Evolutionary conservation across 768 basidiomycete genomes (phyloP).

Genomic region (Epithele typhae): DNA sequence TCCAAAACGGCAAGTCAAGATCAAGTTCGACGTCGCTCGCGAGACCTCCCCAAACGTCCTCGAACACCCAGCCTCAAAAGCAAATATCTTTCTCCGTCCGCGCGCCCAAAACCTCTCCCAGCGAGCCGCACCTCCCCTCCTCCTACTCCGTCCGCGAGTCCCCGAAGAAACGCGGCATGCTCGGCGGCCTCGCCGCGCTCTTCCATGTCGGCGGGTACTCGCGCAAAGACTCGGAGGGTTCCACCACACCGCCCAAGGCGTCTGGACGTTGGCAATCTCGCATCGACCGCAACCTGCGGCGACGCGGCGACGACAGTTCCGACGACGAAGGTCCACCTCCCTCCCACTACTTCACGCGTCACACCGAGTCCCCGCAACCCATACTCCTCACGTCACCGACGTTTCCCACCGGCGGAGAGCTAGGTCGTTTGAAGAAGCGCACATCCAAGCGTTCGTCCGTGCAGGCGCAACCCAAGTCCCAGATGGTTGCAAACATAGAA

Average conservation of each 20-base stretch:
- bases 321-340: slow-evolving; percentile 23
- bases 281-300: slow-evolving; percentile 30
- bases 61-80: not conserved
- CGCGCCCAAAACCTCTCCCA: slow-evolving; percentile 1
- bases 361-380: not conserved
- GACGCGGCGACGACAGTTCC: slow-evolving; percentile 21
- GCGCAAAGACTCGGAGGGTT: slow-evolving; percentile 1
- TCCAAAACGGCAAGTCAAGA: slow-evolving; percentile 23
- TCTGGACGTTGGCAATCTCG: slow-evolving; percentile 32
- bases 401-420: not conserved
- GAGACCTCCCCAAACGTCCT: too few species aligned
- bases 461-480: slow-evolving; percentile 1
- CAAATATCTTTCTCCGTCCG: slow-evolving; percentile 17
- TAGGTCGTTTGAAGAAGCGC: slow-evolving; percentile 16
- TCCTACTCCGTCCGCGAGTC: slow-evolving; percentile 8
- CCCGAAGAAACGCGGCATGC: slow-evolving; percentile 22
- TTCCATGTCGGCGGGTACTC: slow-evolving; percentile 27
- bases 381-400: not conserved
- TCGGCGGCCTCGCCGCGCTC: slow-evolving; percentile 42
- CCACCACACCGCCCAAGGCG: slow-evolving; percentile 5
- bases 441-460: slow-evolving; percentile 16
- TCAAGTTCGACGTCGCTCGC: not conserved
- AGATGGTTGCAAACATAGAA: slow-evolving; percentile 7
- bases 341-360: slow-evolving; percentile 1
- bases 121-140: not conserved